Evolutionary conservation across 495 filamentous ascomycete genomes (phyloP).

Genomic region (Talaromyces liani): DNA sequence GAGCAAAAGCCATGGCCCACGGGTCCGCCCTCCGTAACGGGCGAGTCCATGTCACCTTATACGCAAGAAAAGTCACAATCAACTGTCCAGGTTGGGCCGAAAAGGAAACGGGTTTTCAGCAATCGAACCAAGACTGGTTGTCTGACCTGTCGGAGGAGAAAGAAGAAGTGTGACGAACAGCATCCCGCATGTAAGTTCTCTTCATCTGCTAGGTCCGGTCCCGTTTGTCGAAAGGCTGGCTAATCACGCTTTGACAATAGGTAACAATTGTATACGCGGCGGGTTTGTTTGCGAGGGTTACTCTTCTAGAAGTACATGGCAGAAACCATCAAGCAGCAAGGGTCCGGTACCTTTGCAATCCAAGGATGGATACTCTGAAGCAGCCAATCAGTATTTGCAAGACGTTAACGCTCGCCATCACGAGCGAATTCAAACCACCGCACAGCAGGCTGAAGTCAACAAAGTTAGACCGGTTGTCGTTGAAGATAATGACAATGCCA

Average conservation of each 20-base stretch:
- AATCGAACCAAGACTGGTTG: conserved; percentile 97
- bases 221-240: background rate
- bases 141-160: conserved; percentile 86
- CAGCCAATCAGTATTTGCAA: conserved; percentile 38
- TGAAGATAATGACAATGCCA: conserved; percentile 36
- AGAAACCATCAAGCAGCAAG: conserved; percentile 52
- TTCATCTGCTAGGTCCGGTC: background rate
- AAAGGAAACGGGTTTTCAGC: conserved; percentile 84
- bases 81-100: conserved; percentile 60
- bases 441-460: conserved; percentile 28
- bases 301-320: conserved; percentile 67
- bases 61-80: conserved; percentile 28
- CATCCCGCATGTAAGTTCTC: conserved; percentile 77
- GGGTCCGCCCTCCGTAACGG: conserved; percentile 18
- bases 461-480: conserved; percentile 37
- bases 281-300: conserved; percentile 96
- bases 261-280: conserved; percentile 86
- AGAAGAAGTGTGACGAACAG: conserved; percentile 98
- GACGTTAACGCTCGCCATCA: conserved; percentile 39
- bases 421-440: conserved; percentile 28
- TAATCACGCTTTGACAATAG: conserved; percentile 34
- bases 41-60: conserved; percentile 31
- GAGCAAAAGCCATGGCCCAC: conserved; percentile 22
- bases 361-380: conserved; percentile 62
- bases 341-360: conserved; percentile 75